Conservation (phyloP, 2,329 filamentous ascomycete species). For the Graphiopsis chlorocephala region DNA sequence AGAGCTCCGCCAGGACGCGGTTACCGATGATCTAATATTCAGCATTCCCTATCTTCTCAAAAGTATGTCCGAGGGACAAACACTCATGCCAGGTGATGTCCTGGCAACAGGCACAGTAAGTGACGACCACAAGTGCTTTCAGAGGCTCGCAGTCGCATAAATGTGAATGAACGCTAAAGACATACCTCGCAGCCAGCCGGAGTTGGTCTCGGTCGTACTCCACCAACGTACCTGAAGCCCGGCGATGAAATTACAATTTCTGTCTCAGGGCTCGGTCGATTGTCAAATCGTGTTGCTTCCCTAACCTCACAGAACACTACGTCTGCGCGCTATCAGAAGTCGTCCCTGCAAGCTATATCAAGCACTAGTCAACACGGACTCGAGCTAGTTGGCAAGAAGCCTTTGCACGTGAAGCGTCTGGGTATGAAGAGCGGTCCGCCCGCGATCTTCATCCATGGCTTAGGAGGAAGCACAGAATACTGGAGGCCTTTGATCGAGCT, state of each 20-base stretch:
- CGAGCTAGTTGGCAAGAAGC: not conserved
- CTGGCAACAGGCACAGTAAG: slow-evolving; percentile 49
- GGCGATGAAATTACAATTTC: slow-evolving; percentile 45
- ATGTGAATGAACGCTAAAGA: not conserved
- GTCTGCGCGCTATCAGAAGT: not conserved
- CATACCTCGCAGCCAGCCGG: slow-evolving; percentile 37
- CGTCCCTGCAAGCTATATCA: not conserved
- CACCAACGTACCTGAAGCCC: slow-evolving; percentile 42
- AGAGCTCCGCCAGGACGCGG: slow-evolving; percentile 49
- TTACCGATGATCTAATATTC: slow-evolving; percentile 51
- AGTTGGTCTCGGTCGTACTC: slow-evolving; percentile 49
- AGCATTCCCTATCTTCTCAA: slow-evolving; percentile 47
- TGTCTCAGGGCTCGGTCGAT: slow-evolving; percentile 42
- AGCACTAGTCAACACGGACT: not conserved
- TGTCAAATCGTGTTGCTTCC: slow-evolving; percentile 42
- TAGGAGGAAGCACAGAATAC: slow-evolving; percentile 48
- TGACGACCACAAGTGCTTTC: slow-evolving; percentile 20
- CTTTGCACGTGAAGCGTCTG: not conserved
- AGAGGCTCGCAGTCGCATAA: not conserved
- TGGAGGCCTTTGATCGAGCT: slow-evolving; percentile 44
- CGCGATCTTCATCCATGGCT: slow-evolving; percentile 55
- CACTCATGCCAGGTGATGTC: slow-evolving; percentile 51
- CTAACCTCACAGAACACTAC: slow-evolving; percentile 28
- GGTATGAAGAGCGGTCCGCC: slow-evolving; percentile 24
- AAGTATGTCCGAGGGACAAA: slow-evolving; percentile 50